Conservation (phyloP, 768 basidiomycete species). For the Tremella yokohamensis region DNA sequence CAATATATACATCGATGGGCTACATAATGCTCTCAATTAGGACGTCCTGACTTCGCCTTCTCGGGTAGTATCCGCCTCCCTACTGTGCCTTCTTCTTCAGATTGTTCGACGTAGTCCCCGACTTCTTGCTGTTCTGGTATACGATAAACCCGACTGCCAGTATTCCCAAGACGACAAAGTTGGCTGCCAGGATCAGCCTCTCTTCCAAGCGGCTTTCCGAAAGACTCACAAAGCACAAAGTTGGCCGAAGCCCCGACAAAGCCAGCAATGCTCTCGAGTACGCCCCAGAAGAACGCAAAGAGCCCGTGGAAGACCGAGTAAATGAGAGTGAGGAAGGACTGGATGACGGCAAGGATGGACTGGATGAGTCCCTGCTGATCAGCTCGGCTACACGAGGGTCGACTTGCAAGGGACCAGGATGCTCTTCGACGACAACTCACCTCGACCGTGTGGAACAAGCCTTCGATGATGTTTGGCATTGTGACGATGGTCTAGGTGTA, state of each 20-base stretch:
- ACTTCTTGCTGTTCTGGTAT: slow-evolving; percentile 35
- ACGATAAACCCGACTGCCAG: slow-evolving; percentile 26
- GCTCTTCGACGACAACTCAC: slow-evolving; percentile 12
- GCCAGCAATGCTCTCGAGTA: slow-evolving; percentile 27
- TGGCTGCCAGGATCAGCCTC: slow-evolving; percentile 21
- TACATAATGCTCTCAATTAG: not conserved
- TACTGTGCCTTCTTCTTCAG: slow-evolving; percentile 11
- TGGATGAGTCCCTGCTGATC: slow-evolving; percentile 33
- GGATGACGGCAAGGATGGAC: slow-evolving; percentile 32
- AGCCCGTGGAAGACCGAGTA: slow-evolving; percentile 28
- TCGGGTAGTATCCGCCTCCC: not conserved
- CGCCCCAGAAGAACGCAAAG: slow-evolving; percentile 22
- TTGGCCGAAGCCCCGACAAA: slow-evolving; percentile 35
- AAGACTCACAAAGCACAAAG: slow-evolving; percentile 38
- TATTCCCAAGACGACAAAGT: slow-evolving; percentile 35
- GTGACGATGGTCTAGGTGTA: slow-evolving; percentile 17
- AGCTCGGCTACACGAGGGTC: not conserved
- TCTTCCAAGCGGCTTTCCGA: not conserved
- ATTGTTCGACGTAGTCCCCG: slow-evolving; percentile 10
- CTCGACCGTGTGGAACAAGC: slow-evolving; percentile 30
- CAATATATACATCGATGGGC: slow-evolving; percentile 3
- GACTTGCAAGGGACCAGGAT: not conserved
- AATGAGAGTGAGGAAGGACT: slow-evolving; percentile 31
- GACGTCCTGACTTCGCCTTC: not conserved
- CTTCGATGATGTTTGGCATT: slow-evolving; percentile 39